These are phyloP conservation scores for Silene uniflora DNA, from an alignment of 148 eudicot genomes.

Conservation along the genomic window DNA sequence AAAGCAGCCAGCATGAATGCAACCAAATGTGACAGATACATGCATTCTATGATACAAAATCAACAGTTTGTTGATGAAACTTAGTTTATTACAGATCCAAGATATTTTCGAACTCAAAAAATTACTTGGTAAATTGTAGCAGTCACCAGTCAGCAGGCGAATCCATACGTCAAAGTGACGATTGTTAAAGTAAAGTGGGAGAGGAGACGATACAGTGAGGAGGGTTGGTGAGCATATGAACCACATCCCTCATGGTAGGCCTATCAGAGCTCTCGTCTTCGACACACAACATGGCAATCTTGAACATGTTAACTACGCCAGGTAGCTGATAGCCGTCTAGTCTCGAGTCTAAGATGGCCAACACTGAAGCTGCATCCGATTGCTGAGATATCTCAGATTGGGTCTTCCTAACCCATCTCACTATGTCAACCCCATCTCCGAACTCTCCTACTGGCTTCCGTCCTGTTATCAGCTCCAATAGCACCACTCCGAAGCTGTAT, in stretches of 20 bases:
- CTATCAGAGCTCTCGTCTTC: slow-evolving; percentile 68
- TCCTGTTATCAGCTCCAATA: slow-evolving; percentile 74
- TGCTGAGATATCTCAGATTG: slow-evolving; percentile 60
- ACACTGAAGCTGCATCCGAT: slow-evolving; percentile 63
- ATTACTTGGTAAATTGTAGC: not conserved
- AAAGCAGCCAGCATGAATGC: not conserved
- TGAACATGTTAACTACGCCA: slow-evolving; percentile 66
- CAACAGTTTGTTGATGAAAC: not conserved
- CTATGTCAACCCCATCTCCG: slow-evolving; percentile 94
- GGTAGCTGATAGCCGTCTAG: slow-evolving; percentile 52
- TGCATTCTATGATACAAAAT: not conserved
- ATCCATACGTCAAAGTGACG: not conserved
- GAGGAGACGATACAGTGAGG: slow-evolving; percentile 31
- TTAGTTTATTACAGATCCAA: slow-evolving; percentile 11
- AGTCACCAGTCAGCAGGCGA: not conserved
- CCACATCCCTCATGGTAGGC: slow-evolving; percentile 95
- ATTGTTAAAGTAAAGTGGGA: slow-evolving; percentile 17
- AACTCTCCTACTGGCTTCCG: slow-evolving; percentile 89
- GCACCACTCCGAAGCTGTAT: slow-evolving; percentile 93
- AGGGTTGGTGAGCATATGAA: slow-evolving; percentile 77
- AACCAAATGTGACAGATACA: not conserved
- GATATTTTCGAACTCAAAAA: slow-evolving; percentile 8
- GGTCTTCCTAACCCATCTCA: slow-evolving; percentile 74
- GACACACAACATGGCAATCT: slow-evolving; percentile 83
- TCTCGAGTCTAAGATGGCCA: slow-evolving; percentile 78